A percentile compares a stretch with the other conserved stretches of the same genome.
These are phyloP conservation scores for Fraxinus platypoda DNA, from an alignment of 305 asterid genomes.

Conservation along the genomic window DNA sequence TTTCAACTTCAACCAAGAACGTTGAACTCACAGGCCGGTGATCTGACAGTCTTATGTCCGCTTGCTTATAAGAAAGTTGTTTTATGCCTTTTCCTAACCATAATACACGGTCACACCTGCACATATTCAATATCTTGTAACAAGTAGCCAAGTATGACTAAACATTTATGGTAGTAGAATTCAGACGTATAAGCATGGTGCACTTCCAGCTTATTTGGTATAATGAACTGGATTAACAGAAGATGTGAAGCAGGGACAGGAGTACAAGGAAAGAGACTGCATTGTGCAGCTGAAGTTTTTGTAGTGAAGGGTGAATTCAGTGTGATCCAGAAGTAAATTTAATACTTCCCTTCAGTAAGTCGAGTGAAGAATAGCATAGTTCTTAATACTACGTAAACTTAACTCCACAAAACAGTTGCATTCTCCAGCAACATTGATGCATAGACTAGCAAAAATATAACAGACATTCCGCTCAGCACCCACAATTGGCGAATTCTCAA, in stretches of 20 bases:
- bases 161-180: background rate
- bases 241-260: background rate
- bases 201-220: background rate
- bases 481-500: background rate
- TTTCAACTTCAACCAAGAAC: slow-evolving; percentile 72
- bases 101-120: slow-evolving; percentile 94
- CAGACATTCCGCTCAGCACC: background rate
- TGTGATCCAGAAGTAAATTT: background rate
- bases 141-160: background rate
- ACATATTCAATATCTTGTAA: slow-evolving; percentile 1
- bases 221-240: background rate
- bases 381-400: background rate
- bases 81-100: slow-evolving; percentile 91
- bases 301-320: background rate
- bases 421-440: background rate
- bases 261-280: background rate
- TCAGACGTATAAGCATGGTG: background rate
- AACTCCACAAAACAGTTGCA: background rate
- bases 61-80: slow-evolving; percentile 59
- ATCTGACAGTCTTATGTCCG: slow-evolving; percentile 71
- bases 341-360: background rate
- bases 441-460: background rate
- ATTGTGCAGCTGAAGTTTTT: background rate
- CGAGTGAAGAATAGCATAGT: background rate
- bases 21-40: slow-evolving; percentile 81